Base-by-base conservation (phyloP, 1,284 basidiomycete species). In the Ustilago bromivora region DNA sequence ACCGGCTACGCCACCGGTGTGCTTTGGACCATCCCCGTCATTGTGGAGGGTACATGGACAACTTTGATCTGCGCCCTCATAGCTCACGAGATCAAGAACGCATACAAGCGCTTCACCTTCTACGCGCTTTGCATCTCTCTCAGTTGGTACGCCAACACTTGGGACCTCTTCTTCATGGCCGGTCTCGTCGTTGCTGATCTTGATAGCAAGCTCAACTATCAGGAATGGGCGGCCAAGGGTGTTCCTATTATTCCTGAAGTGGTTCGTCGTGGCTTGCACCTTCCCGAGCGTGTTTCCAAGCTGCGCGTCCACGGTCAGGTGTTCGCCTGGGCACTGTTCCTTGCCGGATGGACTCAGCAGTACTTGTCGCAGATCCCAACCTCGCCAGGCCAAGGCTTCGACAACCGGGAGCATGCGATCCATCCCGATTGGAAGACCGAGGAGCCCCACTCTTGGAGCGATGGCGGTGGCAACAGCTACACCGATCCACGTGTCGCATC, bases 11-110 rank as follows among this genome's bases (percentile, higher is more conserved):
- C 82, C 28, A 83, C 82, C 1, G 82, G 82, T 72, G 78, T 83
- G 55, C 79, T 83, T 10, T 83, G 82, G 82, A 82, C 82, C 31
- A 80, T 82, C 35, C 82, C 82, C 13, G 70, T 83, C 19, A 82
- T 83, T 23, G 79, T 83, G 28, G 78, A 81, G 58, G 71, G 74
- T 43, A 78, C 72, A 9, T 83, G 82, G 82, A 81, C 80, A 2
- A 71, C 67, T 9, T 49, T 79, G 64, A 75, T 75, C 57, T 79
- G 76, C 55, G 82, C 79, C 9, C 71, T 83, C 2, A 58, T 83
- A n/a, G 80, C 78, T 4, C 77, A 76, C 67, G 76, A 82, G 69
- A 79, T 83, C 71, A 76, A 71, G 66, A 82, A 80, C 63, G 60
- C 69, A 11, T 73, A 66, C 63, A 83, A 83, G 74, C 75, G 82